Evolutionary conservation across 768 basidiomycete species (phyloP), one percentile per base, ranked within the genome.

Genomic region (Calvatia gigantea): DNA sequence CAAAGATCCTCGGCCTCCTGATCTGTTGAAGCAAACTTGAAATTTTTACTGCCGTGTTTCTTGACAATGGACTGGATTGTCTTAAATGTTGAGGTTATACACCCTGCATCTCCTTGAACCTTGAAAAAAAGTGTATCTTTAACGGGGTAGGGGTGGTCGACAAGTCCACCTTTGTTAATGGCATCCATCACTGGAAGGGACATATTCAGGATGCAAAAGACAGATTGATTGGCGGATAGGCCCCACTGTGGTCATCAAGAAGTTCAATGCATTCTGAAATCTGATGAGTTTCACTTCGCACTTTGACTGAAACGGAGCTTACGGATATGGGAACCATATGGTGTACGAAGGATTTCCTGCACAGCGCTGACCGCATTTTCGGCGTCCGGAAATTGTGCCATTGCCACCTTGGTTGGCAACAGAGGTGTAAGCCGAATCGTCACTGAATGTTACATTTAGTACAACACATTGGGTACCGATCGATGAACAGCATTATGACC

Each of bases 81-180:
- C 41, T 79, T 75, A 0, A 87, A 81, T 0, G 89, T 79, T 38
- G 79, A 77, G 3, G 79, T 65, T 29, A 89, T 81, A 4, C 80
- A 77, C 9, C 76, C 69, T 0, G 79, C 72, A 31, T 89, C 83
- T 2, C 93, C 93, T 66, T 94, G 91, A 49, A 97, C 81, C 68
- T 96, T 95, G 79, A 98, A 91, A 73, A 97, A 93, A 8, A 97
- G 78, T 0, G 87, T 87, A 64, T 94, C 91, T 58, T 78, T 72
- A 17, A 84, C 83, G 2, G 86, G 86, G 65, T 87, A 90, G 42
- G 82, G 75, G 51, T 66, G 68, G 55, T 81, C 79, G 42, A 84
- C 70, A 52, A 87, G 65, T 23, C 89, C 88, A 19, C 79, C 84
- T 11, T 69, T 64, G 66, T 92, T 87, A 66, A 91, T 84, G 7